Conservation (phyloP, 2,329 filamentous ascomycete genomes). For the Colletotrichum sp. region DNA sequence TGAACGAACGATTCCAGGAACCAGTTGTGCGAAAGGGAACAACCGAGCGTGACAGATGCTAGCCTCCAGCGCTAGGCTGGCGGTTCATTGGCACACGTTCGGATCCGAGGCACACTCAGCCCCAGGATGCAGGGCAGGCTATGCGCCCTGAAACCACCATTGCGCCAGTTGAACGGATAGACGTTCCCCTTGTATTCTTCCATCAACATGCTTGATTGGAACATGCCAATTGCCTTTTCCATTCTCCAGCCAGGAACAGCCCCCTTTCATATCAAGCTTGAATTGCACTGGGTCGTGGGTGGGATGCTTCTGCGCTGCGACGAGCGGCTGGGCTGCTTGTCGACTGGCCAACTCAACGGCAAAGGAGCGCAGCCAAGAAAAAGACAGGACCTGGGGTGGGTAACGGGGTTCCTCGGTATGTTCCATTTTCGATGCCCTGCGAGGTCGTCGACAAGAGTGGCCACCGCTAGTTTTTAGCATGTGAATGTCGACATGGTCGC, state of each 20-base stretch:
- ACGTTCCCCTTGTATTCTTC: background rate
- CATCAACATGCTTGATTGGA: background rate
- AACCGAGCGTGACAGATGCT: conserved; percentile 17
- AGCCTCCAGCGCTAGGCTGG: conserved; percentile 9
- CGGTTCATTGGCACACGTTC: conserved; percentile 11
- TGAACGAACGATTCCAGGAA: conserved; percentile 18
- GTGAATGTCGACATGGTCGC: conserved; percentile 12
- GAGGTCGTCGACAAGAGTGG: background rate
- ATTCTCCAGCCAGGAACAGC: background rate
- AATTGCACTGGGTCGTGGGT: background rate
- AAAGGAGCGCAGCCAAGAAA: conserved; percentile 1
- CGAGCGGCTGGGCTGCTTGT: background rate
- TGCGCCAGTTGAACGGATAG: conserved; percentile 19
- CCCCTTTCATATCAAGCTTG: conserved; percentile 3
- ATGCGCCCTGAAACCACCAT: conserved; percentile 22
- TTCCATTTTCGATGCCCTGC: background rate
- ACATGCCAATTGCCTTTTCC: background rate
- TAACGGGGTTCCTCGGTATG: conserved; percentile 12
- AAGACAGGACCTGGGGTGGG: background rate
- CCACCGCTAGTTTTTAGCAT: conserved; percentile 17
- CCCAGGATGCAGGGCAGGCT: conserved; percentile 9
- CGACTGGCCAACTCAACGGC: background rate
- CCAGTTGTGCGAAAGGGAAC: conserved; percentile 11
- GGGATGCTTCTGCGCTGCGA: background rate
- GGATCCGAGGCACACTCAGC: conserved; percentile 19